Percentiles rank a stretch among this genome's conserved stretches.
phyloP scores from a whole-genome alignment of 1,284 basidiomycete species.

The Fistulinella staudtii region DNA sequence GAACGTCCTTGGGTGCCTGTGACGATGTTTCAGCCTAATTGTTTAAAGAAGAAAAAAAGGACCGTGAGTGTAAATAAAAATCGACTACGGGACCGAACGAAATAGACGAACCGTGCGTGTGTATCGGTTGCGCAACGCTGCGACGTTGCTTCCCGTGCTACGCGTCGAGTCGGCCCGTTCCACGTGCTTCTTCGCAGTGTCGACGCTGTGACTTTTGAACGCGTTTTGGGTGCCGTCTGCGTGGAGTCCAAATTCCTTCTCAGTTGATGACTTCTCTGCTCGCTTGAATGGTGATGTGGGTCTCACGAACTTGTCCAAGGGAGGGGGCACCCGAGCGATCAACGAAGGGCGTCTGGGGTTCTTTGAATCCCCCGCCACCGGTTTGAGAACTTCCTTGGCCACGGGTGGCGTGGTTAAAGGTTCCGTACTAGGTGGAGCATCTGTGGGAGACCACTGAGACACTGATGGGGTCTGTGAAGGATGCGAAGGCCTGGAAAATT shows the following conservation, averaged over 20 bases:
- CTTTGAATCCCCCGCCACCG: constrained; percentile 5
- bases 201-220: constrained; percentile 28
- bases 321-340: constrained; percentile 14
- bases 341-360: constrained; percentile 21
- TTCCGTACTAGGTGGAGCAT: too few relatives aligned
- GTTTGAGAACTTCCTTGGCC: background rate
- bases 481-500: constrained; percentile 2
- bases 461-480: constrained; percentile 5
- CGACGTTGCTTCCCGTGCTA: constrained; percentile 59
- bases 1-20: constrained; percentile 56
- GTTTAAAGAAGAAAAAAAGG: background rate
- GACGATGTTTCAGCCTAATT: constrained; percentile 48
- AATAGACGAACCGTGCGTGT: constrained; percentile 46
- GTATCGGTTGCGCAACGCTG: constrained; percentile 64
- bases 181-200: constrained; percentile 29
- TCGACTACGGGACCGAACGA: background rate
- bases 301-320: constrained; percentile 16
- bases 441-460: constrained; percentile 4
- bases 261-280: constrained; percentile 7
- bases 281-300: constrained; percentile 24
- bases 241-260: constrained; percentile 29
- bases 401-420: background rate
- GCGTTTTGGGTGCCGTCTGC: constrained; percentile 13
- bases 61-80: too few relatives aligned
- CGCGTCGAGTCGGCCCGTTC: constrained; percentile 48